Conservation (phyloP, 768 basidiomycete species). For the Hysterangium stoloniferum region DNA sequence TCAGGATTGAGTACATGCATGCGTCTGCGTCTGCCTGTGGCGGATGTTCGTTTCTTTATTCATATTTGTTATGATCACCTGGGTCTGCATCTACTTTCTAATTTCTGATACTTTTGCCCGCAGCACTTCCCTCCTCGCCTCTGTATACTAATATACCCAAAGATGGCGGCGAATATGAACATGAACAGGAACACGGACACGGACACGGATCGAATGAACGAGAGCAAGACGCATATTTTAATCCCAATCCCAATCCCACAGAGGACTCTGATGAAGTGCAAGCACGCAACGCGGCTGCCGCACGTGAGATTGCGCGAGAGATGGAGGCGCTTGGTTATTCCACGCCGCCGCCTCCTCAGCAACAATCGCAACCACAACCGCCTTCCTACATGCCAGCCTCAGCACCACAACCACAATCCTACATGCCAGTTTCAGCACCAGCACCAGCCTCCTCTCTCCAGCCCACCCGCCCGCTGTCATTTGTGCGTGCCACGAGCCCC, state of each 20-base stretch:
- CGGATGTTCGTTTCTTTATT: not conserved
- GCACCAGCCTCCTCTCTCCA: not conserved
- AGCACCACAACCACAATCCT: not conserved
- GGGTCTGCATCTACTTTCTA: not conserved
- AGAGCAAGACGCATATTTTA: not conserved
- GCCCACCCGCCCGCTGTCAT: not conserved
- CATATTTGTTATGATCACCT: not conserved
- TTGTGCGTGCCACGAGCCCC: not conserved
- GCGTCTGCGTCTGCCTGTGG: not conserved
- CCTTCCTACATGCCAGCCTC: constrained; percentile 2
- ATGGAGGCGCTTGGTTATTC: constrained; percentile 47
- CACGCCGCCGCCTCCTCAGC: constrained; percentile 22
- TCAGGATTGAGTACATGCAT: not conserved
- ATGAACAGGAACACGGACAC: not conserved
- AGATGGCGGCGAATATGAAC: not conserved
- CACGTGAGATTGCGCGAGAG: constrained; percentile 59
- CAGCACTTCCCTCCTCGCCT: constrained; percentile 1
- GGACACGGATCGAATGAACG: not conserved
- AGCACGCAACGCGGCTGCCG: constrained; percentile 57
- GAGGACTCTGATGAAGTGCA: constrained; percentile 42
- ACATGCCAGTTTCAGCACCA: too few relatives aligned
- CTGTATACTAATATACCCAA: not conserved
- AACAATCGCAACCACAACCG: not conserved
- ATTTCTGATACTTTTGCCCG: not conserved
- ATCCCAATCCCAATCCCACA: constrained; percentile 4